phyloP scores from a whole-genome alignment of 495 filamentous ascomycete species.

The Lasiosphaeria hispida region DNA sequence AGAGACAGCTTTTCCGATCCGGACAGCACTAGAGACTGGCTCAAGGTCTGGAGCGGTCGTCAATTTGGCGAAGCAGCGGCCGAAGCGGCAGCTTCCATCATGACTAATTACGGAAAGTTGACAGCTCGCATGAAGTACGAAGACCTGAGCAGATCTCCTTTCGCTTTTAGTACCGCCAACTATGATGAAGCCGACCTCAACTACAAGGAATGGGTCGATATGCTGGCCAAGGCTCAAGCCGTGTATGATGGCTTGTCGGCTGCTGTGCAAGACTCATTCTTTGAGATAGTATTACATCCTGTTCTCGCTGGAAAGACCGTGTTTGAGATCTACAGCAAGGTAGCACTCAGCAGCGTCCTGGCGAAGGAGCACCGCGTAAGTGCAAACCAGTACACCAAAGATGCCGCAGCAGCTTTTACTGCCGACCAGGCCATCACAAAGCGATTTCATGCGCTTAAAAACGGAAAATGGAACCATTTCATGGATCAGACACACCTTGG shows the following conservation, averaged over 20 bases:
- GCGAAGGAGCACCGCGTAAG: constrained; percentile 25
- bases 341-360: constrained; percentile 23
- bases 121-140: constrained; percentile 61
- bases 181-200: constrained; percentile 63
- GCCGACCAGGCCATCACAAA: constrained; percentile 53
- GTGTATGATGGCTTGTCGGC: constrained; percentile 45
- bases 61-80: constrained; percentile 33
- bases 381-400: constrained; percentile 47
- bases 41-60: constrained; percentile 44
- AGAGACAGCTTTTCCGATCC: constrained; percentile 41
- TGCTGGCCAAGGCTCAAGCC: constrained; percentile 47
- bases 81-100: constrained; percentile 42
- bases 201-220: constrained; percentile 51
- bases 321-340: constrained; percentile 36
- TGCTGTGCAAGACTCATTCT: constrained; percentile 50
- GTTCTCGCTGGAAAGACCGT: constrained; percentile 49
- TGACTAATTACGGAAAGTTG: constrained; percentile 57
- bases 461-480: constrained; percentile 62
- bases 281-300: constrained; percentile 62
- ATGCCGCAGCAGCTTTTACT: constrained; percentile 53
- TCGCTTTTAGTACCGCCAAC: constrained; percentile 55
- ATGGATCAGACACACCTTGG: constrained; percentile 35
- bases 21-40: constrained; percentile 47
- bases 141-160: constrained; percentile 48
- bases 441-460: constrained; percentile 53